Evolutionary conservation across 2,329 filamentous ascomycete genomes (phyloP).

Genomic region (Botrytis fabae): DNA sequence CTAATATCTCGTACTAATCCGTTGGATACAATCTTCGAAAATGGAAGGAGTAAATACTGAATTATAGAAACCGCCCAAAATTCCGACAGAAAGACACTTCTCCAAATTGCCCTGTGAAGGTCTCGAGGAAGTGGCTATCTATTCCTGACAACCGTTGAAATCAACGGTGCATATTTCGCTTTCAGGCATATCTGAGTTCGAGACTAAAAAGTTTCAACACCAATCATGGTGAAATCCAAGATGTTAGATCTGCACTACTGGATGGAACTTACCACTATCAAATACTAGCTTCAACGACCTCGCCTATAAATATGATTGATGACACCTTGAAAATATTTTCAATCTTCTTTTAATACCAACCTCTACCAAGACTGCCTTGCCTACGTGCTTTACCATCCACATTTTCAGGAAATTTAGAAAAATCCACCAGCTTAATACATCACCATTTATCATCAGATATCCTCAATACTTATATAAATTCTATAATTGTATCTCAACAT

Average conservation of each 20-base stretch:
- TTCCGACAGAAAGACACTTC: not conserved
- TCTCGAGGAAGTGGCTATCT: not conserved
- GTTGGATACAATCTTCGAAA: too few relatives aligned
- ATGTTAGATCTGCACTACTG: not conserved
- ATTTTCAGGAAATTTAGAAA: not conserved
- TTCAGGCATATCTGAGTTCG: not conserved
- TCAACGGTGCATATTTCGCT: not conserved
- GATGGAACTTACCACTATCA: not conserved
- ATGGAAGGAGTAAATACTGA: not conserved
- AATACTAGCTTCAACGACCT: not conserved
- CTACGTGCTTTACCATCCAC: not conserved
- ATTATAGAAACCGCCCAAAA: not conserved
- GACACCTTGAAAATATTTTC: not conserved
- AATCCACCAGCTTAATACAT: not conserved
- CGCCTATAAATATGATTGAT: not conserved
- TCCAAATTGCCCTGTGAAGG: not conserved
- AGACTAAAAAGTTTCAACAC: not conserved
- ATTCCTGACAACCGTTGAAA: fast-evolving
- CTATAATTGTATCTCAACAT: not conserved
- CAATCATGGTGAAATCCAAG: not conserved
- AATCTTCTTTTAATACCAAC: not conserved
- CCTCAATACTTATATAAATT: not conserved
- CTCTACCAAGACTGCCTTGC: not conserved
- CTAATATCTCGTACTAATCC: too few relatives aligned
- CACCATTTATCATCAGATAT: not conserved